Evolutionary conservation across 495 filamentous ascomycete genomes (phyloP), one percentile per base, ranked within the genome.

Genomic region (Beverwykella pulmonaria): DNA sequence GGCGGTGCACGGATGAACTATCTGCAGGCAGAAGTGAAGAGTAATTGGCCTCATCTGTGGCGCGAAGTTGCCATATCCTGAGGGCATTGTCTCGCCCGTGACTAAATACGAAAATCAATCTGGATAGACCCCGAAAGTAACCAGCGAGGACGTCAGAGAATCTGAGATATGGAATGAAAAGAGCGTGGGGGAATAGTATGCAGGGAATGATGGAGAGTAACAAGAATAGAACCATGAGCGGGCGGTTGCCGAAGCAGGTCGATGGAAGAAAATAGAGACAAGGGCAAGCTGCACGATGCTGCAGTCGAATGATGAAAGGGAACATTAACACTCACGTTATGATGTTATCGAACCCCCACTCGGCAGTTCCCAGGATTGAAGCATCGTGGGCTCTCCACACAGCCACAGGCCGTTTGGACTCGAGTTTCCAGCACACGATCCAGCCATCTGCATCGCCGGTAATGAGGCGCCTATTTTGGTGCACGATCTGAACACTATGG

Each of bases 361-460:
- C 88, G n/a, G 77, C 78, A 44, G 90, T 81, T 26, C 89, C 90
- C 32, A 98, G 80, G 30, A 98, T 86, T 32, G 90, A 82, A 6
- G 83, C 87, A n/a, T 84, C 82, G 73, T 98, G 94, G 4, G 92
- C 89, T 70, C 86, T 87, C 94, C 94, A 98, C 1, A 92, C 91
- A 0, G 90, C 90, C 32, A 88, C 82, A 0, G 94, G 87, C 8
- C 94, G 84, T 77, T 94, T 92, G 53, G 86, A 90, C 41, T 87
- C 82, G 19, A 97, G 77, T 70, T 90, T 88, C 94, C 94, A 98
- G 23, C 92, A 76, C 10, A 96, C 82, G 34, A 96, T 79, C 84
- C 90, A 97, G 68, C 94, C 94, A 54, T 96, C 90, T 3, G 91
- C 90, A 76, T 98, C 94, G 19, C 88, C 94, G 6, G 92, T 93